Base-by-base conservation (phyloP, 345 rosid genomes). In the Erysimum cheiranthoides region DNA sequence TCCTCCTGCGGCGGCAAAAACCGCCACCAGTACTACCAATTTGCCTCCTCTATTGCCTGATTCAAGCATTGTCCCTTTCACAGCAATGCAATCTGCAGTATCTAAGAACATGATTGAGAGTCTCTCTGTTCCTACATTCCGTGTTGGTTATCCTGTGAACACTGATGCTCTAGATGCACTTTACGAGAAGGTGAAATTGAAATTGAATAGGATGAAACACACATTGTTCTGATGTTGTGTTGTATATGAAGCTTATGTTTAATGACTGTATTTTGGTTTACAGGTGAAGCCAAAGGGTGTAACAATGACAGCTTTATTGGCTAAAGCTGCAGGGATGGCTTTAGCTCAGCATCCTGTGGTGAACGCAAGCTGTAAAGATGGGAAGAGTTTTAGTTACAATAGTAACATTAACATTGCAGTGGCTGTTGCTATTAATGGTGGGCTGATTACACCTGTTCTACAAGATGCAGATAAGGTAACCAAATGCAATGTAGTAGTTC, bases 261-360 rank as follows among this genome's bases (percentile, higher is more conserved):
- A 8, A 27, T 21, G 36, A 50, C 12, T 28, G 39, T 4, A 21
- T 50, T 51, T 35, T 47, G 35, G 35, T 30, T 64, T 66, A 66
- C 81, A 90, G 97, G 93, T 94, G 83, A 92, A 94, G 79, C 93
- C 91, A 25, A 92, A 92, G 84, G 97, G 97, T 61, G 98, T 92
- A 35, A 90, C 98, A 28, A 92, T 94, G 98, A 95, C 97, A 21
- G 97, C 93, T 5, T 73, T 95, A 64, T 78, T 95, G 74, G 97
- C 99, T 8, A 95, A 95, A 79, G 99, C 97, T 62, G 88, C 90
- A 8, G 99, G 97, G 62, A 88, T 95, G 97, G 92, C 97, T 36
- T 87, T 95, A 57, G 97, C 72, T 62, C 93, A 90, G 82, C 97
- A 92, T 70, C 97, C 97, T 30, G 96, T 94, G 71, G 97, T 94